A percentile compares a stretch with the other conserved stretches of the same genome.
Conservation (phyloP, 768 basidiomycete species). For the Collybia nuda region DNA sequence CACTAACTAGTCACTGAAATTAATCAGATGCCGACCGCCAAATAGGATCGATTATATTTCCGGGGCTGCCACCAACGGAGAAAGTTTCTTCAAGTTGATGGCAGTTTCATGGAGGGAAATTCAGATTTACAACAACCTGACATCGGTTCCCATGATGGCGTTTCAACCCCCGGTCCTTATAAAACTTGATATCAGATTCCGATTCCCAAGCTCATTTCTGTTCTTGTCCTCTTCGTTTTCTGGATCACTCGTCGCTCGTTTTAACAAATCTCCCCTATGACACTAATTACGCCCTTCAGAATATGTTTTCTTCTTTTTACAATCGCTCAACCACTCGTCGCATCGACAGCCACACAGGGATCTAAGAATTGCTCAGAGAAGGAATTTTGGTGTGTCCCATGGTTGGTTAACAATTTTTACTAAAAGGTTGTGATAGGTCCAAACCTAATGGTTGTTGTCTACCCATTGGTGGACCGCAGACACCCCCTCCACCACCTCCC, state of each 20-base stretch:
- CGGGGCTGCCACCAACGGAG: too few species aligned
- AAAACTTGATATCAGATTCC: neutral
- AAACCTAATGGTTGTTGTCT: constrained; percentile 38
- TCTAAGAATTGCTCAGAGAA: constrained; percentile 22
- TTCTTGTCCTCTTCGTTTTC: neutral
- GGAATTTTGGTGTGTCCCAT: constrained; percentile 33
- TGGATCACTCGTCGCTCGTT: constrained; percentile 13
- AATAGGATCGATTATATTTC: too few species aligned
- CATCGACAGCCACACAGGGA: constrained; percentile 22
- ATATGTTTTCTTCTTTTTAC: constrained; percentile 29
- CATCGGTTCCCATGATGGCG: constrained; percentile 9
- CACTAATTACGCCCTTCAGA: constrained; percentile 9
- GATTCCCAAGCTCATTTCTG: constrained; percentile 1
- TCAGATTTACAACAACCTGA: too few species aligned
- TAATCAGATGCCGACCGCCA: too few species aligned
- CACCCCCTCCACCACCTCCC: constrained; percentile 35
- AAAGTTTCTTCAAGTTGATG: too few species aligned
- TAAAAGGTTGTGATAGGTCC: constrained; percentile 33
- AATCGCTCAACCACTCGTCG: constrained; percentile 30
- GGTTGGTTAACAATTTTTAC: neutral
- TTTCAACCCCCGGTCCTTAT: constrained; percentile 6
- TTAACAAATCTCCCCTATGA: neutral
- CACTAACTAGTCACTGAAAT: too few species aligned
- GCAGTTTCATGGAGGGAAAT: too few species aligned
- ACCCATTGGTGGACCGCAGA: constrained; percentile 35